Base-by-base conservation (phyloP, 768 basidiomycete species). In the Podaxis mareebaensis region DNA sequence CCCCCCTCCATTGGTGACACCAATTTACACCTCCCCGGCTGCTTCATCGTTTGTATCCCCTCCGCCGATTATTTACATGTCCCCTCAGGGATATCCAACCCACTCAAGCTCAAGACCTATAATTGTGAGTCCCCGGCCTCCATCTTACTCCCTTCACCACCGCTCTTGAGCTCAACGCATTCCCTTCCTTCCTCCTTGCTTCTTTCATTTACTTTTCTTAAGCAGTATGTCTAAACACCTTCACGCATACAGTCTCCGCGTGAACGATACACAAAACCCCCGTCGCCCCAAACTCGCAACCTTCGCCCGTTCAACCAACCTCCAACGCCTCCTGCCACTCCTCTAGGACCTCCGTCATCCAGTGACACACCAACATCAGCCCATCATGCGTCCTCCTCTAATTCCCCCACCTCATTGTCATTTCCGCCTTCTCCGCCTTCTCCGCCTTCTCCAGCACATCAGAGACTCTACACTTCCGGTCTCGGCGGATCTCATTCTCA, bases 61-160 rank as follows among this genome's bases (percentile, higher is more conserved):
- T 69, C 73, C 44, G 67, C 73, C 39, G 58, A 66, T 39, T 68
- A 72, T 61, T 64, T 53, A 67, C 65, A 42, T 70, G 72, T 55
- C 73, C 69, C 58, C 58, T 69, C 58, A 65, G 68, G 66, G 54
- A 28, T 40, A 67, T 71, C 70, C 70, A 60, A 12, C 70, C 42
- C 48, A 12, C 38, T 60, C n/a, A 65, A 67, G 48, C 54, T 53
- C 51, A 44, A 59, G 59, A 38, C 68, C 70, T 4, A 53, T 70
- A 51, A 67, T 73, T 65, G 74, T 75, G 58, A 67, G 72, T 68
- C 44, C 52, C 46, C 38, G 6, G 2, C 4, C 33, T 22, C 17
- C 13, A 46, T 63, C 42, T 62, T 30, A 44, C 44, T 46, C 30
- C 55, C 55, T 44, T 33, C 53, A 40, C 24, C 53, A 40, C 28